These are phyloP conservation scores for Polygonum maritimum DNA, from an alignment of 148 eudicot species.

Conservation along the genomic window DNA sequence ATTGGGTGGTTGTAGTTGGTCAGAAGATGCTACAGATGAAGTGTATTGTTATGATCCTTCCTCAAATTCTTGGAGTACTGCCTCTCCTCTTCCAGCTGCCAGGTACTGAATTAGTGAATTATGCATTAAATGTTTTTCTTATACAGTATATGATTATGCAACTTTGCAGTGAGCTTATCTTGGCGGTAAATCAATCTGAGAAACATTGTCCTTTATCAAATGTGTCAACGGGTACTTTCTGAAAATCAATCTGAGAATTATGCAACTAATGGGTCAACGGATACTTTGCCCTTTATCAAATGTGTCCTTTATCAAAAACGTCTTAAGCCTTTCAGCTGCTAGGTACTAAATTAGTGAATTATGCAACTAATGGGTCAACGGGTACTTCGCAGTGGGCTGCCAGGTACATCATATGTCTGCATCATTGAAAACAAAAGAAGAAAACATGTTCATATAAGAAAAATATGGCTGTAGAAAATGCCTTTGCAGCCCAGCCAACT, in stretches of 20 bases:
- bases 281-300: too few species aligned
- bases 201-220: too few species aligned
- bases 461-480: slow-evolving; percentile 76
- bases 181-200: too few species aligned
- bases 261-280: too few species aligned
- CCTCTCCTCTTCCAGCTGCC: slow-evolving; percentile 53
- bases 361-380: too few species aligned
- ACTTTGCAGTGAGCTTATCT: not conserved
- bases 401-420: too few species aligned
- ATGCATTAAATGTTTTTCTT: slow-evolving; percentile 9
- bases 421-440: not conserved
- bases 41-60: slow-evolving; percentile 80
- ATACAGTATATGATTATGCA: not conserved
- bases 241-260: too few species aligned
- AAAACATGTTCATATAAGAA: slow-evolving; percentile 96
- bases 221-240: too few species aligned
- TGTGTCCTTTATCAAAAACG: too few species aligned
- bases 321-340: too few species aligned
- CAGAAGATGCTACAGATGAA: slow-evolving; percentile 70
- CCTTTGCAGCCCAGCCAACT: slow-evolving; percentile 82
- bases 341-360: too few species aligned
- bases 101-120: slow-evolving; percentile 35
- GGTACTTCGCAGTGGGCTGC: too few species aligned
- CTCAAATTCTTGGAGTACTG: slow-evolving; percentile 54
- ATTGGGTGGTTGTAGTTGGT: slow-evolving; percentile 88